Evolutionary conservation across 805 yeast species (phyloP), one percentile per base, ranked within the genome.

Genomic region (Candida incommunis): DNA sequence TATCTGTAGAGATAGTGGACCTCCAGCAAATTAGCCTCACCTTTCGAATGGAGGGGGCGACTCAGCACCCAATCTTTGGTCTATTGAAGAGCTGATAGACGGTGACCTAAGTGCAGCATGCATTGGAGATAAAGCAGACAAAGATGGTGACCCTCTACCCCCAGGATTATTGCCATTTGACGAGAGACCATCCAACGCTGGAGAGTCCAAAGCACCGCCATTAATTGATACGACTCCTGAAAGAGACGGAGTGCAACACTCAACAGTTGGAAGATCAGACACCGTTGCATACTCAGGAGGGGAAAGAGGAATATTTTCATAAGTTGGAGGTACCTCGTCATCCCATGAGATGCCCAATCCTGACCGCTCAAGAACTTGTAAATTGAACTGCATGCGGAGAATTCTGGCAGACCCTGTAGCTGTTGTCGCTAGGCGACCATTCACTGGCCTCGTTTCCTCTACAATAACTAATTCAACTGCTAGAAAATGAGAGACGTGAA

Each of bases 301-400:
- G 21, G 88, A 77, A 40, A 85, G 68, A 0, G 94, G 77, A 20
- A 92, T 87, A 52, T 86, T 90, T 45, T 77, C 85, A 56, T 92
- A 92, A 20, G 87, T 82, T 1, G 99, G 99, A 2, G 99, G 99
- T 16, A 94, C 97, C 62, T 92, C 98, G 58, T 90, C 96, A 62
- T 90, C 96, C 97, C 98, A 92, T 0, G 96, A 82, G 24, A 92
- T 85, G 3, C 98, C 98, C 37, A 92, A 69, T 0, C 99, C 99
- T 0, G 95, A 81, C 48, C 97, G 70, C 59, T 88, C 97, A 2
- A 95, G 82, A 21, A 92, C 64, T 2, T 69, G 68, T n/a, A 90
- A 55, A 51, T 82, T 80, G 65, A 92, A 90, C 61, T 88, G 96
- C 96, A 92, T 92, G 51, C 97, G 68, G 48, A 92, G 67, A 1